Evolutionary conservation across 2,329 filamentous ascomycete species (phyloP).

Genomic region (Neospermospora avenae): DNA sequence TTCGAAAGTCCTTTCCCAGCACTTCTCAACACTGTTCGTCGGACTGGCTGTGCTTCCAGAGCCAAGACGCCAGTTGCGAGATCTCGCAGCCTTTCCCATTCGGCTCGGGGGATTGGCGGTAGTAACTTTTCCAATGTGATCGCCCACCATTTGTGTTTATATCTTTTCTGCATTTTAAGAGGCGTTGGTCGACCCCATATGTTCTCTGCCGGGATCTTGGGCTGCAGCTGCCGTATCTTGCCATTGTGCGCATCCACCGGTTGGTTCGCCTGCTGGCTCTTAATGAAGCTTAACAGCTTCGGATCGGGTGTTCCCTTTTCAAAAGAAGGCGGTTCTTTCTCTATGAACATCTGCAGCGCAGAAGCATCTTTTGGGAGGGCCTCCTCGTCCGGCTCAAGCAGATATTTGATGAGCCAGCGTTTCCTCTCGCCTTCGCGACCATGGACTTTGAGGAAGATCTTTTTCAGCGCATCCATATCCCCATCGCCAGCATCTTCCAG

Average conservation of each 20-base stretch:
- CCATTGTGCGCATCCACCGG: slow-evolving; percentile 8
- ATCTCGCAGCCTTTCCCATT: slow-evolving; percentile 54
- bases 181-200: slow-evolving; percentile 48
- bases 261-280: slow-evolving; percentile 25
- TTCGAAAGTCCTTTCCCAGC: neutral
- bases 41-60: slow-evolving; percentile 13
- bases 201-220: slow-evolving; percentile 43
- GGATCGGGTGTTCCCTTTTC: neutral
- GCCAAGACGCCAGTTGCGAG: slow-evolving; percentile 39
- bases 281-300: slow-evolving; percentile 27
- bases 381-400: slow-evolving; percentile 29
- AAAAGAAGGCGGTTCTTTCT: neutral
- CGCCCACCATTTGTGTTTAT: slow-evolving; percentile 49
- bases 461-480: slow-evolving; percentile 44
- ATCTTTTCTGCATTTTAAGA: slow-evolving; percentile 37
- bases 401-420: slow-evolving; percentile 45
- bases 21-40: slow-evolving; percentile 21
- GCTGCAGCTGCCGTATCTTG: slow-evolving; percentile 24
- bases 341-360: slow-evolving; percentile 38
- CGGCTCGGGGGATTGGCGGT: slow-evolving; percentile 50
- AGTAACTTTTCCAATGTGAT: slow-evolving; percentile 44
- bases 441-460: slow-evolving; percentile 48
- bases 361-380: slow-evolving; percentile 41
- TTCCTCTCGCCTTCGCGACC: slow-evolving; percentile 51
- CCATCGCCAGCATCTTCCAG: slow-evolving; percentile 54